Evolutionary conservation across 2,329 filamentous ascomycete species (phyloP).

Genomic region (Colletotrichum nymphaeae): DNA sequence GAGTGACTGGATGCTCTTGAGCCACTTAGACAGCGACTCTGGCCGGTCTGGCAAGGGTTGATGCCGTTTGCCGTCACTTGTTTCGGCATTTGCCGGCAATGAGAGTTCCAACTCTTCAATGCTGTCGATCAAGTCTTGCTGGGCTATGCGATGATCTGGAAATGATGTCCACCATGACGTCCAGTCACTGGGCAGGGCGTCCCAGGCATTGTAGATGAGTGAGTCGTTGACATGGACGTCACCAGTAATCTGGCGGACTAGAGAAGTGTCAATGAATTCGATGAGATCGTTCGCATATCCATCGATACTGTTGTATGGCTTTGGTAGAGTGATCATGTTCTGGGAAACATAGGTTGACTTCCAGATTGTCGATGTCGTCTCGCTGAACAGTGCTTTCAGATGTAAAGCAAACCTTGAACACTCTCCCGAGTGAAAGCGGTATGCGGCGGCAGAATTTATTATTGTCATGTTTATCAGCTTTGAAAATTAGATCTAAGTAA

Average conservation of each 20-base stretch:
- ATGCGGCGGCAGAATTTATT: too few species aligned
- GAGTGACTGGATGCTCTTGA: background rate
- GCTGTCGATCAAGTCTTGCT: conserved; percentile 44
- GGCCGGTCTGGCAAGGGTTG: background rate
- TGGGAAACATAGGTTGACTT: too few species aligned
- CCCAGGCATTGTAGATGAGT: conserved; percentile 45
- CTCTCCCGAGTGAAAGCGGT: too few species aligned
- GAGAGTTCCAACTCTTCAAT: conserved; percentile 37
- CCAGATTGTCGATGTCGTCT: too few species aligned
- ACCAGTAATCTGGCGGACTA: conserved; percentile 46
- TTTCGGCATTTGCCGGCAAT: fast-evolving
- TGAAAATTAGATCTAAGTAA: too few species aligned
- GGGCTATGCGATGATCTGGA: conserved; percentile 43
- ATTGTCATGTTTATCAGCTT: too few species aligned
- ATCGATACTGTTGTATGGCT: fast-evolving
- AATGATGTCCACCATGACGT: conserved; percentile 43
- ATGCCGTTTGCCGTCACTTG: fast-evolving
- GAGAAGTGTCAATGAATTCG: conserved; percentile 40
- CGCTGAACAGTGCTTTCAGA: too few species aligned
- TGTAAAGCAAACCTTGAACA: too few species aligned
- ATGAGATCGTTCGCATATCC: conserved; percentile 39
- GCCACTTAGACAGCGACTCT: conserved; percentile 14
- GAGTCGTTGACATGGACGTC: conserved; percentile 50
- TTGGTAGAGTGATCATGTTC: too few species aligned
- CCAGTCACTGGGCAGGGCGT: conserved; percentile 44